Conservation (phyloP, 2,329 filamentous ascomycete species). For the Aplosporella prunicola region DNA sequence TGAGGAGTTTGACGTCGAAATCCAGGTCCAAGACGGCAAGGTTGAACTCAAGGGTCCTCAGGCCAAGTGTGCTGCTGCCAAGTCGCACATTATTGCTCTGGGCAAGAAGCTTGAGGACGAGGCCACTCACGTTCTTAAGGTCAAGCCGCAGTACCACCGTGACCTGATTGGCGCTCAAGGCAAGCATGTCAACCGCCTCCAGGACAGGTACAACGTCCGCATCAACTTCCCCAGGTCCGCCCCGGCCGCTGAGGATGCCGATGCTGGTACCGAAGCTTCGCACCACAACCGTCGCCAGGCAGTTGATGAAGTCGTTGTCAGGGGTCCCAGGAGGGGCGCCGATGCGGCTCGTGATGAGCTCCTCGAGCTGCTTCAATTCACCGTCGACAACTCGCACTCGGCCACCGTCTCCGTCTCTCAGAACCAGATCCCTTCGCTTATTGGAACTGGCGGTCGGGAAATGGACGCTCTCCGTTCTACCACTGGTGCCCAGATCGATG, state of each 20-base stretch:
- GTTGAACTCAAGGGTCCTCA: constrained; percentile 94
- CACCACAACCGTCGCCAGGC: constrained; percentile 61
- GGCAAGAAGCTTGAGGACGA: constrained; percentile 84
- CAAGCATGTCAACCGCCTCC: constrained; percentile 79
- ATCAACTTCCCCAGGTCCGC: constrained; percentile 83
- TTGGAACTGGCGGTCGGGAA: constrained; percentile 79
- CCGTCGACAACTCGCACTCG: constrained; percentile 75
- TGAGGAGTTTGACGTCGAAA: constrained; percentile 62
- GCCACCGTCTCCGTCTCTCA: constrained; percentile 78
- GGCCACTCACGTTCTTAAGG: constrained; percentile 74
- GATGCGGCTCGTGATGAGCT: constrained; percentile 90
- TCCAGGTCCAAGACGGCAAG: constrained; percentile 88
- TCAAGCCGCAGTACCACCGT: constrained; percentile 87
- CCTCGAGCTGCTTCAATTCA: constrained; percentile 76
- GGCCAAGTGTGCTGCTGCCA: constrained; percentile 83
- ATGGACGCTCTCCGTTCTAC: constrained; percentile 81
- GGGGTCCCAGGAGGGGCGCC: constrained; percentile 85
- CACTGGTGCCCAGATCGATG: constrained; percentile 83
- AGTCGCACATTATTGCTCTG: constrained; percentile 68
- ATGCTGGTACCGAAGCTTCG: constrained; percentile 45
- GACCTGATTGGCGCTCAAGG: constrained; percentile 88
- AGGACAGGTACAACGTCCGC: constrained; percentile 85
- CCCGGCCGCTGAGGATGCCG: constrained; percentile 58
- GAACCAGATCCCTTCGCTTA: constrained; percentile 86
- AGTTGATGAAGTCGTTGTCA: constrained; percentile 80